Evolutionary conservation across 805 yeast genomes (phyloP).

Genomic region (Starmerella ratchasimensis): DNA sequence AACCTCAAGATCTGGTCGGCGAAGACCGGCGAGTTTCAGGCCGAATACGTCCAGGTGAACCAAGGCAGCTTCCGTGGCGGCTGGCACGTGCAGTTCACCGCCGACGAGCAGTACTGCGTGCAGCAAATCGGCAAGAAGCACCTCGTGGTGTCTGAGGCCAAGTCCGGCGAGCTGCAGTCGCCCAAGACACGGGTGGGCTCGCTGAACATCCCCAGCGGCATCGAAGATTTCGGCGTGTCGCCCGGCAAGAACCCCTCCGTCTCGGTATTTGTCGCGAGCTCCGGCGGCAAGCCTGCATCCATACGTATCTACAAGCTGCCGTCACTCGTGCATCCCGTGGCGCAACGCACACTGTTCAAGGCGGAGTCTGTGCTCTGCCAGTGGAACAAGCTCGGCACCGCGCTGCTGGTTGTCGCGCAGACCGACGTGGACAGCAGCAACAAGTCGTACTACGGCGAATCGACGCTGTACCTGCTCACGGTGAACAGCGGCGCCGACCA

Average conservation of each 20-base stretch:
- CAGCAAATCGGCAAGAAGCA: conserved; percentile 43
- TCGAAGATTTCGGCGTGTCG: conserved; percentile 52
- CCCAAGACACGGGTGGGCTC: conserved; percentile 39
- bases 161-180: conserved; percentile 31
- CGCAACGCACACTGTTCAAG: conserved; percentile 81
- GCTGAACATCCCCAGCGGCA: conserved; percentile 38
- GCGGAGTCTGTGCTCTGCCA: conserved; percentile 85
- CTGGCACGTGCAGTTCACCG: conserved; percentile 81
- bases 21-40: conserved; percentile 35
- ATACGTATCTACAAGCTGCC: conserved; percentile 76
- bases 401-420: conserved; percentile 80
- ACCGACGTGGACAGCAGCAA: conserved; percentile 93
- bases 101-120: conserved; percentile 61
- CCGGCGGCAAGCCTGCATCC: conserved; percentile 75
- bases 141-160: conserved; percentile 45
- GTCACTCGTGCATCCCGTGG: conserved; percentile 59
- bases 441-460: conserved; percentile 92
- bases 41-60: conserved; percentile 59
- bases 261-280: conserved; percentile 82
- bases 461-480: conserved; percentile 77
- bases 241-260: conserved; percentile 85
- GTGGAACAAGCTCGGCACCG: conserved; percentile 94
- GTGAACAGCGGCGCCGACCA: conserved; percentile 74
- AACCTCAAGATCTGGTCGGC: conserved; percentile 70
- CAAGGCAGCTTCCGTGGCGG: conserved; percentile 44